Evolutionary conservation across 176 grass and related monocot genomes (phyloP).

Genomic region (Zoysia japonica): DNA sequence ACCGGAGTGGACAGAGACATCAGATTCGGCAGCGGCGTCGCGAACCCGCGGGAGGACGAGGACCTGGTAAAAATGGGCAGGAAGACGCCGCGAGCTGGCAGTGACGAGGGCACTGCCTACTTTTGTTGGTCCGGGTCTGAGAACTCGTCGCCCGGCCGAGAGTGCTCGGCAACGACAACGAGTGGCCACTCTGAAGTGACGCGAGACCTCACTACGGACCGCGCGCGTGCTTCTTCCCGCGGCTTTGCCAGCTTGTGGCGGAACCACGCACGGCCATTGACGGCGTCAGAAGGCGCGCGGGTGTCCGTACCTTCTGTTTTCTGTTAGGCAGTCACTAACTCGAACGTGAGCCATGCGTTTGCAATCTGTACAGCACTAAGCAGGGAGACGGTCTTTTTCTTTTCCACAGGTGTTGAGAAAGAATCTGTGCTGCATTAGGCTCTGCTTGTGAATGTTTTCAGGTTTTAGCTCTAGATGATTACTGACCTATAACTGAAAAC

Average conservation of each 20-base stretch:
- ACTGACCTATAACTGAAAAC: no score
- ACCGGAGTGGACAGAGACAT: neutral
- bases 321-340: neutral
- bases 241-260: conserved; percentile 38
- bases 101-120: conserved; percentile 2
- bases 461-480: neutral
- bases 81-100: conserved; percentile 2
- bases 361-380: neutral
- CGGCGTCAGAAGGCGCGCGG: conserved; percentile 37
- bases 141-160: neutral
- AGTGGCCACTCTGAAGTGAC: conserved; percentile 24
- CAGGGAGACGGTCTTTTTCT: neutral
- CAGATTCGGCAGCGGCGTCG: neutral
- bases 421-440: neutral
- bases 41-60: conserved; percentile 26
- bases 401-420: neutral
- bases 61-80: conserved; percentile 40
- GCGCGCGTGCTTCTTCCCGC: conserved; percentile 22
- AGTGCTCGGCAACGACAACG: conserved; percentile 1
- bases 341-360: neutral
- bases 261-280: conserved; percentile 26
- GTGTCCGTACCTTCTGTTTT: neutral
- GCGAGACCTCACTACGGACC: conserved; percentile 4
- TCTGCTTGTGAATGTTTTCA: neutral
- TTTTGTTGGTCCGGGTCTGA: neutral